Evolutionary conservation across 2,329 filamentous ascomycete genomes (phyloP), one percentile per base, ranked within the genome.

Genomic region (Trichoderma koningii): DNA sequence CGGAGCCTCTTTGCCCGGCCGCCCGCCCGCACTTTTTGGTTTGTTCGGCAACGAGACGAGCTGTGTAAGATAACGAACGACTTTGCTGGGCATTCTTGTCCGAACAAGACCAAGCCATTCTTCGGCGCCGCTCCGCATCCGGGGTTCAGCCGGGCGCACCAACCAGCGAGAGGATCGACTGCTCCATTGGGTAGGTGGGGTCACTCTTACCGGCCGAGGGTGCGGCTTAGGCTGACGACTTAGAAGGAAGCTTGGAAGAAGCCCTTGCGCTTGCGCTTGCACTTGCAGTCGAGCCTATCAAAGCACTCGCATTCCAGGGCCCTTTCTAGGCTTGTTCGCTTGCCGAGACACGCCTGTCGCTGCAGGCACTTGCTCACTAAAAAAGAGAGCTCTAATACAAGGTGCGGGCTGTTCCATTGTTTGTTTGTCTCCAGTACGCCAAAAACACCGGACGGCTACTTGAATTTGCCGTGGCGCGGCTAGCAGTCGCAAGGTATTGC

Each of bases 121-220:
- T 38, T 52, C 62, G 63, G 55, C 53, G 63, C 63, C 55, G 55
- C 41, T n/a, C 55, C 55, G 63, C 63, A 45, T 45, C 63, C 63
- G 63, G 63, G 23, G 47, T 65, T 65, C 50, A 48, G 55, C 55
- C 55, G 63, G 34, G 12, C 12, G 38, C 61, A 28, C 60, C 52
- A 63, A 63, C 50, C 60, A 55, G 51, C 34, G 44, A 63, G 30
- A 59, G 30, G 63, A 64, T 34, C 53, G 21, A 60, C 41, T 65
- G 44, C 63, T 65, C 41, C 30, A 60, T 65, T 23, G 23, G 63
- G 63, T 60, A 65, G 63, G 63, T 65, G 63, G 63, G 63, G 63
- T 53, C 7, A 10, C 10, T 7, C 10, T 1, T 30, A 30, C 28
- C 53, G 38, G 21, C 57, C 57, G n/a, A 52, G 41, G 28, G 44